Conservation (phyloP, 139 green algal species). For the Edaphochlamys debaryana region DNA sequence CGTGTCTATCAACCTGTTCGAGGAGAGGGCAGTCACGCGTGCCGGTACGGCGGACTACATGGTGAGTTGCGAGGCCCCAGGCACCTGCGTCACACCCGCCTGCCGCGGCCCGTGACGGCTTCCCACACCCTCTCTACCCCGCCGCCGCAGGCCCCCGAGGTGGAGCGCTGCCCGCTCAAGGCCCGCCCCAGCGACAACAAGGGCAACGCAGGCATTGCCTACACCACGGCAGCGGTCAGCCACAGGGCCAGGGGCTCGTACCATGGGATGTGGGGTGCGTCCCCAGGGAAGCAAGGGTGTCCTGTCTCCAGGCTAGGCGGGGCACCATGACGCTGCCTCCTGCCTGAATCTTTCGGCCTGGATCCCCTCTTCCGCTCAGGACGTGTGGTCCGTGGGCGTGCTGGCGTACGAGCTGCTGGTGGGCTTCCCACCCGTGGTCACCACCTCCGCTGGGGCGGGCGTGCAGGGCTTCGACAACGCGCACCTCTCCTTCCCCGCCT, state of each 20-base stretch:
- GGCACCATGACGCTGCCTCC: too few relatives aligned
- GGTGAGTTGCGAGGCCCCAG: background rate
- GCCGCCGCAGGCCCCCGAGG: background rate
- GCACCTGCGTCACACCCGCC: background rate
- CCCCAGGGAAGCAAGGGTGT: too few relatives aligned
- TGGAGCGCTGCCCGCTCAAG: too few relatives aligned
- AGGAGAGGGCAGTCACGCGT: background rate
- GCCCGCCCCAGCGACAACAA: constrained; percentile 29
- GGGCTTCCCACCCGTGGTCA: constrained; percentile 24
- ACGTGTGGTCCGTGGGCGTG: too few relatives aligned
- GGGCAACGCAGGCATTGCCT: constrained; percentile 1
- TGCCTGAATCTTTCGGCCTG: too few relatives aligned
- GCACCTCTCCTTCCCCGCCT: constrained; percentile 22
- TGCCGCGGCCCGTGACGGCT: too few relatives aligned
- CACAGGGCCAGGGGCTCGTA: too few relatives aligned
- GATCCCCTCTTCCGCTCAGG: too few relatives aligned
- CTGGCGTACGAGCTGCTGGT: constrained; percentile 70
- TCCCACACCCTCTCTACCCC: background rate
- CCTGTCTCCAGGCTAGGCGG: too few relatives aligned
- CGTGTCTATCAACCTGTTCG: background rate
- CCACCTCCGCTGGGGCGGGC: too few relatives aligned
- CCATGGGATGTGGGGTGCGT: too few relatives aligned
- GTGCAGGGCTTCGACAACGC: too few relatives aligned
- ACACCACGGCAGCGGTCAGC: constrained; percentile 13
- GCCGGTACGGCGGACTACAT: background rate